These are phyloP conservation scores for Tilletia walkeri DNA, from an alignment of 1,284 basidiomycete genomes.

Conservation along the genomic window DNA sequence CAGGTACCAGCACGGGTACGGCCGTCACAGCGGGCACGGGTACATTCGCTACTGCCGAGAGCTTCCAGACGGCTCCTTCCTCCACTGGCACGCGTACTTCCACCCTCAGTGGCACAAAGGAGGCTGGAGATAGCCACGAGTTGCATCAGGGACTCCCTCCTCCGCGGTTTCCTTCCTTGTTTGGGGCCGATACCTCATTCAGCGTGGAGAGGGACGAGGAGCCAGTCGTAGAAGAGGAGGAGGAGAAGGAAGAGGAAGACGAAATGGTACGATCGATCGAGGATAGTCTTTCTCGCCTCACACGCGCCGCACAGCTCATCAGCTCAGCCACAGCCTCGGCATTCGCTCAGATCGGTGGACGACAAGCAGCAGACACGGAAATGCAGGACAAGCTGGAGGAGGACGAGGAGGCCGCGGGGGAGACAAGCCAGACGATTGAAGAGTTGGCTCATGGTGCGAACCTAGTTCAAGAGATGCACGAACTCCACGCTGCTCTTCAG, in stretches of 20 bases:
- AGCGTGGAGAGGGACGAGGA: background rate
- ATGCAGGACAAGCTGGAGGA: background rate
- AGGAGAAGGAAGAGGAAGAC: background rate
- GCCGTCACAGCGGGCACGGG: background rate
- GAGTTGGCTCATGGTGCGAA: background rate
- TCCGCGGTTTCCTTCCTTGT: background rate
- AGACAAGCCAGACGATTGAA: background rate
- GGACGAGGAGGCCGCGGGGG: too few species aligned
- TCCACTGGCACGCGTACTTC: background rate
- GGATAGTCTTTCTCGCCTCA: background rate
- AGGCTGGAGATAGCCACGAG: background rate
- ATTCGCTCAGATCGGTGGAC: background rate
- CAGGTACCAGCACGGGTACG: background rate
- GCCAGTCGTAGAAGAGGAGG: background rate
- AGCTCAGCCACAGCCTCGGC: background rate
- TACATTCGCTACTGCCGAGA: constrained; percentile 13
- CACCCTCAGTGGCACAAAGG: background rate
- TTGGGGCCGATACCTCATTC: background rate
- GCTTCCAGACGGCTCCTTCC: background rate
- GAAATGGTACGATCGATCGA: background rate
- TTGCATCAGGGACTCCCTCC: background rate
- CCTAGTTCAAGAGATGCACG: constrained; percentile 10
- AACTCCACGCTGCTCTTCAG: constrained; percentile 6
- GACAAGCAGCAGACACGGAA: background rate
- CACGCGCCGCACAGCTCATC: background rate